Conservation (phyloP, 257 asterid genomes). For the Thymus quinquecostatus region DNA sequence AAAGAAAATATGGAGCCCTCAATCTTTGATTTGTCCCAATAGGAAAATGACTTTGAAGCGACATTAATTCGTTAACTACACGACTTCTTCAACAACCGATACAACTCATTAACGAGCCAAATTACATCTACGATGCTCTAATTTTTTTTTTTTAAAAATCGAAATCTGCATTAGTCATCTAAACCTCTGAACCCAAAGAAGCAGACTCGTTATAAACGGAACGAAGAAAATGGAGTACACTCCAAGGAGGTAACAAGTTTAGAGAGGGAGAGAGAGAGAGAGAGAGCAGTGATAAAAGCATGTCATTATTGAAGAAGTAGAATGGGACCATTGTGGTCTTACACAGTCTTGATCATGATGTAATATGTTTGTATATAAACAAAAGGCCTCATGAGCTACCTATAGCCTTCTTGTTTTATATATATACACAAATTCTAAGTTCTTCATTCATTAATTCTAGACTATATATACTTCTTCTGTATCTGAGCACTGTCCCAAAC, state of each 20-base stretch:
- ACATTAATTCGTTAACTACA: conserved; percentile 27
- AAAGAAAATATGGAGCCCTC: conserved; percentile 41
- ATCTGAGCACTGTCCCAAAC: neutral
- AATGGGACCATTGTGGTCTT: conserved; percentile 35
- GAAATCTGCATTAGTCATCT: no score
- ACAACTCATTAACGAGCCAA: conserved; percentile 6
- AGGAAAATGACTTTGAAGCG: conserved; percentile 36
- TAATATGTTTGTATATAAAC: conserved; percentile 4
- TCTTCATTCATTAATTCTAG: conserved; percentile 32
- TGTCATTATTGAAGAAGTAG: conserved; percentile 40
- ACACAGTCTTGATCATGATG: conserved; percentile 16
- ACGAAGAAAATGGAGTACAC: no score
- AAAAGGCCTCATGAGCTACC: neutral
- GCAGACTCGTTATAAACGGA: no score
- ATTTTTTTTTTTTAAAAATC: no score
- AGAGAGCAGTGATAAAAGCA: conserved; percentile 24
- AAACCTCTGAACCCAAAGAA: no score
- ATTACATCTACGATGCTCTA: no score
- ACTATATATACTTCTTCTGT: conserved; percentile 4
- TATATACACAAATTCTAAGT: conserved; percentile 18
- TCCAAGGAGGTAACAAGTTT: neutral
- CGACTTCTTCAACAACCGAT: no score
- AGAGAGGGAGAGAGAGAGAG: conserved; percentile 5
- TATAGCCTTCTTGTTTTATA: conserved; percentile 15
- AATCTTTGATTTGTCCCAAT: conserved; percentile 46